Conservation (phyloP, 352 stramenopile genomes). For the Saprolegnia parasitica region DNA sequence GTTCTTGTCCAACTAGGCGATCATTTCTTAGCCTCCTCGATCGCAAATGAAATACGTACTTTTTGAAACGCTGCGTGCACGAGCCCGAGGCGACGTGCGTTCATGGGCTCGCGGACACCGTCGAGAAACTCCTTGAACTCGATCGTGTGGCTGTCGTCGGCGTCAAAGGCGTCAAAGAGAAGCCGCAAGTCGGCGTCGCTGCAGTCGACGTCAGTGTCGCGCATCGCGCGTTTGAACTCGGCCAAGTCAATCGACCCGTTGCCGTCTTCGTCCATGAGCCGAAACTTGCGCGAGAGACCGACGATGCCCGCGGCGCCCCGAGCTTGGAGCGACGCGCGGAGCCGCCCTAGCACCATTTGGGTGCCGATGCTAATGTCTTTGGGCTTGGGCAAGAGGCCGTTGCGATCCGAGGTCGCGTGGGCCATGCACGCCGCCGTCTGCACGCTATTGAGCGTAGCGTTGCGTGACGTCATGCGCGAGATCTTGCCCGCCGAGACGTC, state of each 20-base stretch:
- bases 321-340: slow-evolving; percentile 47
- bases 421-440: slow-evolving; percentile 25
- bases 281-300: slow-evolving; percentile 67
- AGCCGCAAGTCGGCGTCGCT: slow-evolving; percentile 55
- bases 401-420: slow-evolving; percentile 17
- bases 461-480: slow-evolving; percentile 15
- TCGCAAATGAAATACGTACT: slow-evolving; percentile 25
- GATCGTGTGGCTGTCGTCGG: slow-evolving; percentile 66
- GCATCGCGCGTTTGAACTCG: slow-evolving; percentile 71
- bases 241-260: slow-evolving; percentile 62
- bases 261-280: slow-evolving; percentile 67
- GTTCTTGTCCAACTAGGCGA: slow-evolving; percentile 28
- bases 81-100: slow-evolving; percentile 54
- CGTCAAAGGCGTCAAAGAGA: slow-evolving; percentile 82
- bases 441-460: slow-evolving; percentile 23
- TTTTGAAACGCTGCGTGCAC: slow-evolving; percentile 73
- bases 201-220: slow-evolving; percentile 49
- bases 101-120: slow-evolving; percentile 70
- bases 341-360: slow-evolving; percentile 52
- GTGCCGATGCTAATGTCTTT: slow-evolving; percentile 34
- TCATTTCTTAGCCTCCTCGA: slow-evolving; percentile 13
- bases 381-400: slow-evolving; percentile 23
- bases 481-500: background rate
- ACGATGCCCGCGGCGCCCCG: slow-evolving; percentile 71
- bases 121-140: slow-evolving; percentile 84